Conservation (phyloP, 1,284 basidiomycete genomes). For the Puccinia coronata region DNA sequence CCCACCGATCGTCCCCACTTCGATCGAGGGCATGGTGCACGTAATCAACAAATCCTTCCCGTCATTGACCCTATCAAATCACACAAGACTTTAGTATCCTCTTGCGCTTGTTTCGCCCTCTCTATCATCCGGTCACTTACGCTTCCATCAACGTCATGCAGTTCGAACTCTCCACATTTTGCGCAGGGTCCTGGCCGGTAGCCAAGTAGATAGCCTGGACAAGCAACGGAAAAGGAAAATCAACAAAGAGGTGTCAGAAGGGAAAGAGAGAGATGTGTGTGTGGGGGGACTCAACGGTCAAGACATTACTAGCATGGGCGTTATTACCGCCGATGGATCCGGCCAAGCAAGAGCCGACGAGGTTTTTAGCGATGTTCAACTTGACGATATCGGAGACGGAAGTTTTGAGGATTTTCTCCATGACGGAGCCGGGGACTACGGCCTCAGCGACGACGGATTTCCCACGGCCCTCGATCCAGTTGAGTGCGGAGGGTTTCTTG, state of each 20-base stretch:
- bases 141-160: constrained; percentile 99
- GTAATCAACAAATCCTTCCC: constrained; percentile 89
- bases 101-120: neutral
- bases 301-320: constrained; percentile 95
- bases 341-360: constrained; percentile 97
- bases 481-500: constrained; percentile 99
- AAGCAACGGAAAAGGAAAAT: neutral
- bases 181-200: constrained; percentile 97
- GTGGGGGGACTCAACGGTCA: constrained; percentile 65
- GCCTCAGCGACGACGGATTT: constrained; percentile 98
- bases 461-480: constrained; percentile 98
- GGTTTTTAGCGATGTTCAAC: constrained; percentile 95
- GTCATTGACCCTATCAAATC: constrained; percentile 66
- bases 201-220: constrained; percentile 76
- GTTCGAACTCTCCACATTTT: constrained; percentile 97
- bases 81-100: no score
- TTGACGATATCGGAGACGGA: constrained; percentile 87
- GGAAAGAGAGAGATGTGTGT: no score
- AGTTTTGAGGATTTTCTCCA: constrained; percentile 90
- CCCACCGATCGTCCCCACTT: constrained; percentile 66
- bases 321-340: constrained; percentile 97
- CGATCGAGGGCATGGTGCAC: constrained; percentile 90
- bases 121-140: neutral
- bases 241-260: neutral
- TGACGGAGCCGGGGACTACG: constrained; percentile 81